Conservation (phyloP, 2,329 filamentous ascomycete genomes). For the Colletotrichum orbiculare region DNA sequence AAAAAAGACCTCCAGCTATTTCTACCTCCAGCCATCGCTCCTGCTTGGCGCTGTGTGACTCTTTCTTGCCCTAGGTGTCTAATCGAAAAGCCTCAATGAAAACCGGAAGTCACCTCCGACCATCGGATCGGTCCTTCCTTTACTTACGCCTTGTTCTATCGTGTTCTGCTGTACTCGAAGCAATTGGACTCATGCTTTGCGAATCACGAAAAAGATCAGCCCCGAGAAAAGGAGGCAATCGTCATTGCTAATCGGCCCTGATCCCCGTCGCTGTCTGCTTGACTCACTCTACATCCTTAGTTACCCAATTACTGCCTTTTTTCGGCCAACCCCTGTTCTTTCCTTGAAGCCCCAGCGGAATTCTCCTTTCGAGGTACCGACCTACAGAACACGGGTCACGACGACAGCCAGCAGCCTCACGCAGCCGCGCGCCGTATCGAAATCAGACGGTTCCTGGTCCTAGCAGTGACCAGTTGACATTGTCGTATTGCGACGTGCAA, state of each 20-base stretch:
- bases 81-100: constrained; percentile 6
- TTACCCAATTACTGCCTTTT: background rate
- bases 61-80: background rate
- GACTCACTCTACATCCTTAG: constrained; percentile 27
- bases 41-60: background rate
- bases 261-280: constrained; percentile 13
- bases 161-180: background rate
- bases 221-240: constrained; percentile 19
- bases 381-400: too few relatives aligned
- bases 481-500: too few relatives aligned
- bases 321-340: constrained; percentile 3
- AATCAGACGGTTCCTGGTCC: too few relatives aligned
- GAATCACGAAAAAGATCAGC: constrained; percentile 11
- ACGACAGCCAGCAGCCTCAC: too few relatives aligned
- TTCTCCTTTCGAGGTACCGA: background rate
- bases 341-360: background rate
- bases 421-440: too few relatives aligned
- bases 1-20: constrained; percentile 16
- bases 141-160: background rate
- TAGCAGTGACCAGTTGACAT: too few relatives aligned
- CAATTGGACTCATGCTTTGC: constrained; percentile 8
- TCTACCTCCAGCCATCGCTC: constrained; percentile 8
- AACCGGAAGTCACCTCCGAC: constrained; percentile 22
- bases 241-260: constrained; percentile 29
- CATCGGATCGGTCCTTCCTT: constrained; percentile 20